These are phyloP conservation scores for Geranomyces variabilis DNA, from an alignment of 192 early-diverging fungal species.

Conservation along the genomic window DNA sequence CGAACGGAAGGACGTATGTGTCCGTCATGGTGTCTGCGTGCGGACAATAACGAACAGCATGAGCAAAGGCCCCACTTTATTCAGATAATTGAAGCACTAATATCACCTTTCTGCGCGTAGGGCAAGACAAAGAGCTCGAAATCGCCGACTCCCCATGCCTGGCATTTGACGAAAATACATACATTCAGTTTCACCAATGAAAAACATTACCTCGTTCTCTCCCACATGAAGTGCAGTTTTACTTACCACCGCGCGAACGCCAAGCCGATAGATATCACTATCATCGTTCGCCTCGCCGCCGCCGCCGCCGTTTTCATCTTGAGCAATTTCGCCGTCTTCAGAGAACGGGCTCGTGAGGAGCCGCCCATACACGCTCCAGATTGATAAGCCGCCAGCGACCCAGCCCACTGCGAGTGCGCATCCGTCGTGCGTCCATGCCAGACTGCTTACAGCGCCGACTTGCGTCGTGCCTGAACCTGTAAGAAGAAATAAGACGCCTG, in stretches of 20 bases:
- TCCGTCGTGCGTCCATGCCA: slow-evolving; percentile 78
- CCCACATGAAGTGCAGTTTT: too few species aligned
- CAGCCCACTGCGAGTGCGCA: slow-evolving; percentile 74
- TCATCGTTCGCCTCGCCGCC: neutral
- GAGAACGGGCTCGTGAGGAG: slow-evolving; percentile 59
- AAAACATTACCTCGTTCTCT: neutral
- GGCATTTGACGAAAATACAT: neutral
- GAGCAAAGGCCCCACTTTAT: too few species aligned
- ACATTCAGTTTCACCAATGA: neutral
- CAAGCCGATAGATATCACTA: slow-evolving; percentile 62
- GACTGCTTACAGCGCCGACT: slow-evolving; percentile 48
- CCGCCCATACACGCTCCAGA: slow-evolving; percentile 82
- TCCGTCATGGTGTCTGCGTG: slow-evolving; percentile 27
- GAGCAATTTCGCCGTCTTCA: slow-evolving; percentile 43
- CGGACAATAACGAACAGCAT: too few species aligned
- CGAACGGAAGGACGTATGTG: slow-evolving; percentile 60
- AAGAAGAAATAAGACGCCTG: too few species aligned
- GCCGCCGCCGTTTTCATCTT: neutral
- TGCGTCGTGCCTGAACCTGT: slow-evolving; percentile 7
- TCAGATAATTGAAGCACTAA: neutral
- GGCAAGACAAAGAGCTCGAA: slow-evolving; percentile 72
- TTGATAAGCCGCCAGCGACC: slow-evolving; percentile 62
- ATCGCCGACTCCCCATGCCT: slow-evolving; percentile 77
- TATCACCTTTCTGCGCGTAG: too few species aligned
- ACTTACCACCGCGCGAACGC: slow-evolving; percentile 60